phyloP scores from a whole-genome alignment of 768 basidiomycete genomes.

The Phlebiopsis flavidoalba region DNA sequence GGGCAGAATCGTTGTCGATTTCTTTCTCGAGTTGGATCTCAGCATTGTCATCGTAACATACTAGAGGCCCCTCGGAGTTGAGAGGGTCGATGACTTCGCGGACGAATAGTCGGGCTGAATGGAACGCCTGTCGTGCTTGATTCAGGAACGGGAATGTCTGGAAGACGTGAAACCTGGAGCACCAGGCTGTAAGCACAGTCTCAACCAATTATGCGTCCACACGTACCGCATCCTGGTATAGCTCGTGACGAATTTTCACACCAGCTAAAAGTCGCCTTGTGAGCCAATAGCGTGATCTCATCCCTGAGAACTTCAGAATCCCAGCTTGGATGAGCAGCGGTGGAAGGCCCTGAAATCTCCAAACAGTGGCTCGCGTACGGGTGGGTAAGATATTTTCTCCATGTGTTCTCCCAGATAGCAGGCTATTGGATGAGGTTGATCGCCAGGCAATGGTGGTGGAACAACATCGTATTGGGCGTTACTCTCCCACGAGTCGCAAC shows the following conservation, averaged over 20 bases:
- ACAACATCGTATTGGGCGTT: conserved; percentile 86
- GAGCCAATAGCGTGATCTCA: conserved; percentile 85
- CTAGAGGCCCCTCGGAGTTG: conserved; percentile 24
- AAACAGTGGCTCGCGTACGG: conserved; percentile 93
- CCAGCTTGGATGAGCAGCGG: conserved; percentile 90
- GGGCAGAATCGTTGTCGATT: conserved; percentile 60
- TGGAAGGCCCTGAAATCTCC: conserved; percentile 83
- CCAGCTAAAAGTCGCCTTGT: conserved; percentile 89
- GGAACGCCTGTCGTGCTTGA: conserved; percentile 58
- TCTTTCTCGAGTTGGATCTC: conserved; percentile 64
- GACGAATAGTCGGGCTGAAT: conserved; percentile 68
- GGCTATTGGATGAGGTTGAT: conserved; percentile 91
- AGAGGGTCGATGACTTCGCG: conserved; percentile 53
- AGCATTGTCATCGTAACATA: conserved; percentile 27
- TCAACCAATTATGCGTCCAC: not conserved
- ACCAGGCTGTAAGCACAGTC: not conserved
- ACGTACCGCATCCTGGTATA: conserved; percentile 87
- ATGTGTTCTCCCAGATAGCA: conserved; percentile 85
- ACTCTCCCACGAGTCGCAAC: conserved; percentile 95
- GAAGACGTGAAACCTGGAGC: conserved; percentile 80
- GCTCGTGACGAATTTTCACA: conserved; percentile 80
- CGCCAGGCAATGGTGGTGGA: conserved; percentile 61
- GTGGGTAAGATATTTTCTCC: conserved; percentile 83
- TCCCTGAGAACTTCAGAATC: conserved; percentile 95
- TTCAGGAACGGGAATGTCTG: conserved; percentile 81